A percentile compares a stretch with the other conserved stretches of the same genome.
These are phyloP conservation scores for Colletotrichum phormii DNA, from an alignment of 2,329 filamentous ascomycete genomes.

Conservation along the genomic window DNA sequence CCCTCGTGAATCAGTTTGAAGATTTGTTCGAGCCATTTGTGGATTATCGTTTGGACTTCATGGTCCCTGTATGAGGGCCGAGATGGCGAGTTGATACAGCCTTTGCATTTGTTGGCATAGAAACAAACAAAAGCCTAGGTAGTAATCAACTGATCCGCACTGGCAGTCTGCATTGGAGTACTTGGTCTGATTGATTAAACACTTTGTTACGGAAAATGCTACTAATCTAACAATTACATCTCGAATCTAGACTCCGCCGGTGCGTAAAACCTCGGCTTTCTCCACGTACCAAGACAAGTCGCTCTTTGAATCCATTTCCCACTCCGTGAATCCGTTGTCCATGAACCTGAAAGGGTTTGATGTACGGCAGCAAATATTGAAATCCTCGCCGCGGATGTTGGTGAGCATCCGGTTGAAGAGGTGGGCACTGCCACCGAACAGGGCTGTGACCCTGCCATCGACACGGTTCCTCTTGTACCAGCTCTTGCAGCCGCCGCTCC, in stretches of 20 bases:
- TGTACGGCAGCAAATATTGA: conserved; percentile 56
- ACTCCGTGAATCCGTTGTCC: conserved; percentile 59
- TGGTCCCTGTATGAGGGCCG: conserved; percentile 3
- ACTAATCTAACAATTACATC: background rate
- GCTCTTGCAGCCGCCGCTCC: conserved; percentile 52
- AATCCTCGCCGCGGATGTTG: conserved; percentile 59
- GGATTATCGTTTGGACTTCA: conserved; percentile 35
- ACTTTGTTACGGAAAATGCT: background rate
- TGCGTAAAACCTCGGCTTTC: conserved; percentile 22
- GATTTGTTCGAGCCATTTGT: conserved; percentile 38
- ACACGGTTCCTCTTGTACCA: conserved; percentile 60
- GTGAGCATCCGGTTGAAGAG: conserved; percentile 50
- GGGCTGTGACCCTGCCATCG: conserved; percentile 56
- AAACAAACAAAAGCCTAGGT: too few relatives aligned
- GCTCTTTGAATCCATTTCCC: conserved; percentile 49
- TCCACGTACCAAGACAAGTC: conserved; percentile 44
- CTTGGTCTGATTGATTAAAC: background rate
- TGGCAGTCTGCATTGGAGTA: too few relatives aligned
- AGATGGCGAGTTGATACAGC: background rate
- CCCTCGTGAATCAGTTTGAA: conserved; percentile 41
- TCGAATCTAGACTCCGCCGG: background rate
- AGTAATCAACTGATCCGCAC: too few relatives aligned
- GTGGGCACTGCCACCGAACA: conserved; percentile 56
- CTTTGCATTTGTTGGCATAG: background rate
- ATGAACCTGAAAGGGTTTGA: conserved; percentile 59